These are phyloP conservation scores for Microthyrium microscopicum DNA, from an alignment of 2,329 filamentous ascomycete genomes.

Conservation along the genomic window DNA sequence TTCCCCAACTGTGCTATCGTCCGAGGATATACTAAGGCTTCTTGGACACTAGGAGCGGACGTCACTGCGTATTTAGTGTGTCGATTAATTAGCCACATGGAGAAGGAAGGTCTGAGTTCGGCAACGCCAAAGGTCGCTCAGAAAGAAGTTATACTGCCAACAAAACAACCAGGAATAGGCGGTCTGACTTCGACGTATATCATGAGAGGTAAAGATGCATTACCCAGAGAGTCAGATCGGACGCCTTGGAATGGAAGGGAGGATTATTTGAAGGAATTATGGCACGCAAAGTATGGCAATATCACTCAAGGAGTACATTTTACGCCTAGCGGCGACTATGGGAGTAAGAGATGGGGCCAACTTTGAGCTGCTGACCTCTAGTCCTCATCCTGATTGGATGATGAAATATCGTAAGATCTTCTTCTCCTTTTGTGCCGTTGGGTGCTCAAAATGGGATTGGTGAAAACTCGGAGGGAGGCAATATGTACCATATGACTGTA, in stretches of 20 bases:
- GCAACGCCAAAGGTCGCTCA: conserved; percentile 27
- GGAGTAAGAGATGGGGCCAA: too few relatives aligned
- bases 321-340: too few relatives aligned
- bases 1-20: conserved; percentile 43
- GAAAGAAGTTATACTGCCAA: conserved; percentile 16
- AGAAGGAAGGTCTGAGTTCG: conserved; percentile 22
- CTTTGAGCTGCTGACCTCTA: too few relatives aligned
- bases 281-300: too few relatives aligned
- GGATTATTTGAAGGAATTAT: conserved; percentile 29
- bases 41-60: conserved; percentile 48
- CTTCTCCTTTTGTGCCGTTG: too few relatives aligned
- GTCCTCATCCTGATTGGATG: too few relatives aligned
- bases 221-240: conserved; percentile 32
- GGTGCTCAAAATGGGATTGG: too few relatives aligned
- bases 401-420: too few relatives aligned
- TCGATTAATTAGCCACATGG: conserved; percentile 36
- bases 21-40: conserved; percentile 42
- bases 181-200: conserved; percentile 36
- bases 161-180: conserved; percentile 22
- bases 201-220: conserved; percentile 20
- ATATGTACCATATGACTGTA: too few relatives aligned
- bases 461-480: too few relatives aligned
- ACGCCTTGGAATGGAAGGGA: conserved; percentile 27
- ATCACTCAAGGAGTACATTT: too few relatives aligned
- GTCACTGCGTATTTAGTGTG: conserved; percentile 32